Evolutionary conservation across 306 rosid species (phyloP).

Genomic region (Phaseolus lunatus): DNA sequence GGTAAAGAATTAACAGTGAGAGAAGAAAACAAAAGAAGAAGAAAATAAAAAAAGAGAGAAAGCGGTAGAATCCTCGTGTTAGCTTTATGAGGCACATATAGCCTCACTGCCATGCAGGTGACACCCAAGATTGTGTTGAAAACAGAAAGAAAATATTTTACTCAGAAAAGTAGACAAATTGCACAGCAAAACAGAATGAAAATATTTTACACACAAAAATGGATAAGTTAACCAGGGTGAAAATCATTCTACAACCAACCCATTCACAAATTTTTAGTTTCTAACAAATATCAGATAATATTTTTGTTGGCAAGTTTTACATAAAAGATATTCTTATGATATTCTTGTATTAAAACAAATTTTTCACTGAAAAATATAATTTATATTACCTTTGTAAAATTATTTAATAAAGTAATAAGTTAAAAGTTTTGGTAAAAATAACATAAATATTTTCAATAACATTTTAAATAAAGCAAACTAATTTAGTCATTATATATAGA

Average conservation of each 20-base stretch:
- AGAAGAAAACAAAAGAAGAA: constrained; percentile 45
- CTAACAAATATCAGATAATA: too few species aligned
- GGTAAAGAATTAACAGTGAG: constrained; percentile 59
- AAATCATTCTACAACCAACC: not conserved
- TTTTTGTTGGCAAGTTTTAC: too few species aligned
- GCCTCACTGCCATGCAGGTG: constrained; percentile 74
- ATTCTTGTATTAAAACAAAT: too few species aligned
- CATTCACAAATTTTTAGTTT: too few species aligned
- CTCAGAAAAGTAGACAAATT: not conserved
- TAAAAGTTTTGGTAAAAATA: too few species aligned
- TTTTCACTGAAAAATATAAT: too few species aligned
- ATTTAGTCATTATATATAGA: too few species aligned
- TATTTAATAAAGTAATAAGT: too few species aligned
- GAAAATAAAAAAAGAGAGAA: constrained; percentile 5
- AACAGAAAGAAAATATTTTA: constrained; percentile 44
- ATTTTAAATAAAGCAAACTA: too few species aligned
- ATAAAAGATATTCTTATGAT: too few species aligned
- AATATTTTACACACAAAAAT: constrained; percentile 8
- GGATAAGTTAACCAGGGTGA: not conserved
- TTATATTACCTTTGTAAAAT: too few species aligned
- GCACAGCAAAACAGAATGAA: not conserved
- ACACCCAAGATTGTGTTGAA: constrained; percentile 46
- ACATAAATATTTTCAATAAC: too few species aligned
- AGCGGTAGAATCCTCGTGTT: constrained; percentile 65
- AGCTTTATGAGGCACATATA: constrained; percentile 57